Evolutionary conservation across 306 rosid species (phyloP).

Genomic region (Malus sieversii): DNA sequence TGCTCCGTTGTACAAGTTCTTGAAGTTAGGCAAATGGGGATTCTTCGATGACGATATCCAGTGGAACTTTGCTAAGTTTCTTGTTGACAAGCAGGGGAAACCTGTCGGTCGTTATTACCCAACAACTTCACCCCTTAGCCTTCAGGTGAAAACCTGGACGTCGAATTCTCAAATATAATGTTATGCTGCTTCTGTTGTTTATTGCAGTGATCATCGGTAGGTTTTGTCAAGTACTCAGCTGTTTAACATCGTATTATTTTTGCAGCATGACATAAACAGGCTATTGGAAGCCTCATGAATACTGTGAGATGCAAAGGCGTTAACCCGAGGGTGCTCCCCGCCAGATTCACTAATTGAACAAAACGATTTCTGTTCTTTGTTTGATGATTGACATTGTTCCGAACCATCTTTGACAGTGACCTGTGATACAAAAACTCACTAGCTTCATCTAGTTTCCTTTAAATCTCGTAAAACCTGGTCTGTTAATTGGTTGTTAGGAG

Average conservation of each 20-base stretch:
- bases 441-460: not conserved
- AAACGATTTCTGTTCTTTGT: not conserved
- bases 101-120: slow-evolving; percentile 70
- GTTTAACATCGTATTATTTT: not conserved
- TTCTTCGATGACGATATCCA: slow-evolving; percentile 67
- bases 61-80: slow-evolving; percentile 78
- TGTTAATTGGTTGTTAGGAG: not conserved
- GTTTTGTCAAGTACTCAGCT: not conserved
- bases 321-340: not conserved
- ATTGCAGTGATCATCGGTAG: not conserved
- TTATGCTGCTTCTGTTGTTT: not conserved
- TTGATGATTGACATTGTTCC: not conserved
- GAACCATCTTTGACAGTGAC: not conserved
- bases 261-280: slow-evolving; percentile 57
- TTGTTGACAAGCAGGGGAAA: slow-evolving; percentile 58
- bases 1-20: slow-evolving; percentile 65
- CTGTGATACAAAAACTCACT: not conserved
- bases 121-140: slow-evolving; percentile 63
- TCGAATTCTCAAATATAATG: not conserved
- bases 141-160: slow-evolving; percentile 41
- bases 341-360: not conserved
- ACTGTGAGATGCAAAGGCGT: not conserved
- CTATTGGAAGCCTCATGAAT: slow-evolving; percentile 31
- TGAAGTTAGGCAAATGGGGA: slow-evolving; percentile 71
- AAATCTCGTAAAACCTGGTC: not conserved